Evolutionary conservation across 805 yeast genomes (phyloP), one percentile per base, ranked within the genome.

Genomic region (Lachancea dasiensis): DNA sequence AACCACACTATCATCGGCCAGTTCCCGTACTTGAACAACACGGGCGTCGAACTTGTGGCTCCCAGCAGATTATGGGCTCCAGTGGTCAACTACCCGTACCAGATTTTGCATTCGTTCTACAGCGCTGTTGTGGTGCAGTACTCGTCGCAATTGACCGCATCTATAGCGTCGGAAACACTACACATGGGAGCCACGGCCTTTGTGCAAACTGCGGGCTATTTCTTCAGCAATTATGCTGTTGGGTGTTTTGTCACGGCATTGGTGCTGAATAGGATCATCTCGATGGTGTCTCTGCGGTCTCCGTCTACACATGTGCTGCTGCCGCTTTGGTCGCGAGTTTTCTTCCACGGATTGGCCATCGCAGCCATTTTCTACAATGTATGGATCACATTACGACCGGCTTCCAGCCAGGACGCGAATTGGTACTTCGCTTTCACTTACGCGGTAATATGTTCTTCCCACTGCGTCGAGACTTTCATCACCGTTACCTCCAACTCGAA

Each of bases 381-480:
- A 20, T 15, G 37, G 25, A 45, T 41, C 39, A 39, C 40, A 4
- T 32, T 46, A 13, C 38, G 42, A 20, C 48, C 42, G 25, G 13
- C 15, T 27, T 22, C 33, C 8, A 16, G 19, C 7, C 31, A 24
- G 9, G 15, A 27, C 22, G 22, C 33, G 20, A 16, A 20, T 10
- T 7, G 11, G 4, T 75, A 10, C 65, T 70, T 83, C 75, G 50
- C 51, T 76, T 21, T 60, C 75, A 2, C 63, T 78, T 40, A 80
- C 89, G 53, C 54, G 72, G 17, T 75, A 77, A 49, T 79, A 78
- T 51, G 77, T 79, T 36, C 78, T 72, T 40, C 81, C 72, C 54
- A 65, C 68, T 30, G 60, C 65, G 23, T 62, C 38, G 37, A 61
- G 68, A 34, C 86, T 78, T 22, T 70, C 78, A 1, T 70, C 66